Conservation (phyloP, 1,284 basidiomycete genomes). For the Puccinia polysora region DNA sequence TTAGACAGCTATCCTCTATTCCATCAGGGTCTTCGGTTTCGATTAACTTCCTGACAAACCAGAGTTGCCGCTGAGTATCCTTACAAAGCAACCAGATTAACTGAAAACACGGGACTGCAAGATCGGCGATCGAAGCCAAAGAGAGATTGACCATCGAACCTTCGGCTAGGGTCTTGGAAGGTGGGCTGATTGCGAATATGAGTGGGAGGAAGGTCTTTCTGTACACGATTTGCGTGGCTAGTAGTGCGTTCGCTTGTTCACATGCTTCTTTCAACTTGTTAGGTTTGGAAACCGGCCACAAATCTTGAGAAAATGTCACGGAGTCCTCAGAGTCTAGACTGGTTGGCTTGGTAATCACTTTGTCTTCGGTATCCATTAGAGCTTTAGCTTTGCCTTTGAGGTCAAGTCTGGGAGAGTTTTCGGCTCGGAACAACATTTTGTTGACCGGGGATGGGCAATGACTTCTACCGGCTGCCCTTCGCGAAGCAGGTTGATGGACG, state of each 20-base stretch:
- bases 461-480: not conserved
- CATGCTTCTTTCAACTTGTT: slow-evolving; percentile 36
- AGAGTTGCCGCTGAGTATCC: slow-evolving; percentile 29
- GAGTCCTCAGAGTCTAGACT: slow-evolving; percentile 2
- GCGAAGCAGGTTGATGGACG: slow-evolving; percentile 23
- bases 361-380: not conserved
- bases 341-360: not conserved
- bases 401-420: not conserved
- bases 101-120: slow-evolving; percentile 35
- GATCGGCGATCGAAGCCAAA: slow-evolving; percentile 18
- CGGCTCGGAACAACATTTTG: not conserved
- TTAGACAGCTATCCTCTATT: slow-evolving; percentile 25
- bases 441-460: not conserved
- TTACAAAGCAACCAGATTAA: slow-evolving; percentile 43
- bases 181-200: slow-evolving; percentile 20
- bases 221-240: slow-evolving; percentile 13
- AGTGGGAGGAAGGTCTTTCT: slow-evolving; percentile 7
- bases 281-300: slow-evolving; percentile 26
- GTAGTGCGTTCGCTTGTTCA: slow-evolving; percentile 26
- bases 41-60: slow-evolving; percentile 35
- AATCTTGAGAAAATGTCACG: slow-evolving; percentile 4
- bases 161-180: not conserved
- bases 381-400: slow-evolving; percentile 37
- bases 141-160: not conserved
- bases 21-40: slow-evolving; percentile 25